Base-by-base conservation (phyloP, 2,329 filamentous ascomycete species). In the Cylindrodendrum hubeiense region DNA sequence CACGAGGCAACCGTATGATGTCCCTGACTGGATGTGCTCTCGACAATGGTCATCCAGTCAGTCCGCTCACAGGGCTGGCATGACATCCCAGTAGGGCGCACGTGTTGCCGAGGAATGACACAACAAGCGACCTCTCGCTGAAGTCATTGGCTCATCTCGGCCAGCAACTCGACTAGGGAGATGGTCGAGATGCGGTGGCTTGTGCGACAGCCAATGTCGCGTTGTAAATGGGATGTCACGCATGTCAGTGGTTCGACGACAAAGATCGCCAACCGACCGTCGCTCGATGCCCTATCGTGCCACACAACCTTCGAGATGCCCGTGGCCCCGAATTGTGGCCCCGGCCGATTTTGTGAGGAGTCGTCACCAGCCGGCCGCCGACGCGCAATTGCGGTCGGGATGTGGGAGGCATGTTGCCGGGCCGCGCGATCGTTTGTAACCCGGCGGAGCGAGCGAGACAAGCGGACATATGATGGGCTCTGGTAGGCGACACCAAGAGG, bases 101-200 rank as follows among this genome's bases (percentile, higher is more conserved):
- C 56, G 51, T 61, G 56, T 57, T 51, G 46, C 53, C 58, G 63
- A 58, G 58, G 41, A 61, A 57, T 61, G 51, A 50, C 21, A 55
- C n/a, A 57, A 47, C 37, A 26, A 19, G 15, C 21, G 4, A 13
- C 46, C 55, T 39, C 13, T 47, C 12, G 28, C 34, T 50, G 15
- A 39, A 39, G 12, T n/a, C 46, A 47, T 22, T 17, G 12, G 43
- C 43, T 30, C 30, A 46, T 17, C 22, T 44, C 17, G 21, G 22
- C 17, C 19, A 24, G 37, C 37, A 59, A 34, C 26, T 44, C 21
- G 33, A n/a, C 41, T 43, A 24, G 47, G 17, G 26, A 22, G 21
- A 26, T 53, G 17, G n/a, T 37, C 46, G 41, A 61, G 21, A 56
- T 51, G 24, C 47, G 47, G 54, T 60, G 55, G 61, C 54, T 55